Conservation (phyloP, 306 rosid species). For the Cucurbita ficifolia region DNA sequence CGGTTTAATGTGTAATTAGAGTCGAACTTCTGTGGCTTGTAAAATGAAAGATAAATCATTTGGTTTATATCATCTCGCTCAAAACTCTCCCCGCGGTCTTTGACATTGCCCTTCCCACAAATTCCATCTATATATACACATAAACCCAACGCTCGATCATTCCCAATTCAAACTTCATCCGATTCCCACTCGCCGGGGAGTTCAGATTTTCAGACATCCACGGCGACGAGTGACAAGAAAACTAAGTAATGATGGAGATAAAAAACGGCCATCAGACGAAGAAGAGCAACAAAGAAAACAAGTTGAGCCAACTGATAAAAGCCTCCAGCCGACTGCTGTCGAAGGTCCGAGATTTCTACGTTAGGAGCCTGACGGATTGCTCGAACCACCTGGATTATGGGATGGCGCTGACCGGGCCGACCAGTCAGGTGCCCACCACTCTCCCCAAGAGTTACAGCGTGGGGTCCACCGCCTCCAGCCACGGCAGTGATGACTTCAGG, state of each 20-base stretch:
- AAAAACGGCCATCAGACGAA: not conserved
- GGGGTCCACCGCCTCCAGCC: slow-evolving; percentile 10
- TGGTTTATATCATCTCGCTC: not conserved
- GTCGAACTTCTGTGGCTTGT: not conserved
- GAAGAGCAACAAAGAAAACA: not conserved
- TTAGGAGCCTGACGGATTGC: slow-evolving; percentile 27
- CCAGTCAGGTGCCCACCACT: not conserved
- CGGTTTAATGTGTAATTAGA: not conserved
- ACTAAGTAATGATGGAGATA: not conserved
- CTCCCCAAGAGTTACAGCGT: slow-evolving; percentile 43
- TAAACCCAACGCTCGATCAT: not conserved
- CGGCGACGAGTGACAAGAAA: not conserved
- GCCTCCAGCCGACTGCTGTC: slow-evolving; percentile 11
- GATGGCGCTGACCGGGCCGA: slow-evolving; percentile 21
- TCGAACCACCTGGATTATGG: slow-evolving; percentile 13
- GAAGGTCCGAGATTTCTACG: slow-evolving; percentile 36
- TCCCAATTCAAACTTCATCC: not conserved
- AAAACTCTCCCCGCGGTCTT: not conserved
- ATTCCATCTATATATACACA: not conserved
- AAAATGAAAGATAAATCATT: no score
- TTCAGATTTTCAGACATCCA: not conserved
- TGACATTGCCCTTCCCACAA: not conserved
- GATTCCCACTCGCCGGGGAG: not conserved
- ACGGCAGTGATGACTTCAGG: slow-evolving; percentile 14
- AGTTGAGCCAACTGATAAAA: not conserved